Evolutionary conservation across 148 eudicot species (phyloP).

Genomic region (Dysphania ambrosioides): DNA sequence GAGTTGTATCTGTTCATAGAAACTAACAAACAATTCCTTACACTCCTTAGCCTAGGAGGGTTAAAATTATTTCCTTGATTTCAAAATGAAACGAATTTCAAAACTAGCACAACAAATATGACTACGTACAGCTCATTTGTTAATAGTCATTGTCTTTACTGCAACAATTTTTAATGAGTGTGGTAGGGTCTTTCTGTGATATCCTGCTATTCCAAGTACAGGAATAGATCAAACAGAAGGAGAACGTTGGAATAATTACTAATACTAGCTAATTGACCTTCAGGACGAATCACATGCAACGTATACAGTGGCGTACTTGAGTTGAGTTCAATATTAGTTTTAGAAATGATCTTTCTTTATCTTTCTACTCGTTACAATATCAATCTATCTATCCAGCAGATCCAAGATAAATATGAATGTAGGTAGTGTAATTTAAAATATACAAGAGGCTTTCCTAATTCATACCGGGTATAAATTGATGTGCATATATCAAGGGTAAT

Average conservation of each 20-base stretch:
- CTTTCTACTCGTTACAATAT: not conserved
- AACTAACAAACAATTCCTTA: too few relatives aligned
- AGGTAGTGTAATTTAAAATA: too few relatives aligned
- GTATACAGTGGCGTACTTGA: not conserved
- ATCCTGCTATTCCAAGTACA: slow-evolving; percentile 7
- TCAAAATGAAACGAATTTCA: slow-evolving; percentile 7
- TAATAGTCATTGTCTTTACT: slow-evolving; percentile 22
- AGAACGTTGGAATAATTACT: not conserved
- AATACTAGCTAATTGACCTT: slow-evolving; percentile 15
- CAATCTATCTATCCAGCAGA: too few relatives aligned
- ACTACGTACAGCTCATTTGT: not conserved
- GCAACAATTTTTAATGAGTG: slow-evolving; percentile 5
- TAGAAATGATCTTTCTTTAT: not conserved
- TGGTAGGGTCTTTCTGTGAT: slow-evolving; percentile 7
- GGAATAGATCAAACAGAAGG: slow-evolving; percentile 10
- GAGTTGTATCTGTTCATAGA: not conserved
- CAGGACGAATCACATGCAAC: slow-evolving; percentile 6
- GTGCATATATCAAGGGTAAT: too few relatives aligned
- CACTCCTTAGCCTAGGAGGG: not conserved
- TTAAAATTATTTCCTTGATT: slow-evolving; percentile 2
- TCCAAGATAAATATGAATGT: too few relatives aligned
- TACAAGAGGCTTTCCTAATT: too few relatives aligned
- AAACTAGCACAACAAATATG: not conserved
- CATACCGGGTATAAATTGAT: too few relatives aligned
- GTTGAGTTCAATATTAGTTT: not conserved